Conservation (phyloP, 306 rosid genomes). For the Corylus heterophylla region DNA sequence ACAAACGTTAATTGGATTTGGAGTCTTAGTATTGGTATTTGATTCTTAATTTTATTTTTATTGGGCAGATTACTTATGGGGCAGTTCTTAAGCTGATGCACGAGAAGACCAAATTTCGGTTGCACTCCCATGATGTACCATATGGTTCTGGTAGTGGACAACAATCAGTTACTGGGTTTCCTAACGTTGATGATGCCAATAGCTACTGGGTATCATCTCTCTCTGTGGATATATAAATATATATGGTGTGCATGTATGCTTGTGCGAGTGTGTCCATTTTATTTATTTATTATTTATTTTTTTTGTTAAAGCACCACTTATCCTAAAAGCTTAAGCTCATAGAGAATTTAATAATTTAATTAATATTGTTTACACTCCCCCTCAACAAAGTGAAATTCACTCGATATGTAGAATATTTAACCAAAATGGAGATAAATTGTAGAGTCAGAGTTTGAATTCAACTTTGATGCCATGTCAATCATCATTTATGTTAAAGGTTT, state of each 20-base stretch:
- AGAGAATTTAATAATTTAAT: too few species aligned
- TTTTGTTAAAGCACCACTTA: too few species aligned
- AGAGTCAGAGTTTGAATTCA: too few species aligned
- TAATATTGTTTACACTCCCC: too few species aligned
- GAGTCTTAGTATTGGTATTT: background rate
- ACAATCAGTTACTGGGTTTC: conserved; percentile 94
- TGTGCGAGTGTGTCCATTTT: background rate
- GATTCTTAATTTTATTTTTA: background rate
- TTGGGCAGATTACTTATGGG: conserved; percentile 79
- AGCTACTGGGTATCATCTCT: conserved; percentile 81
- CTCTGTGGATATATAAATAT: too few species aligned
- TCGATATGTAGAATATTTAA: too few species aligned
- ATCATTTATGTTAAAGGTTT: too few species aligned
- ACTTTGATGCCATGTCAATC: too few species aligned
- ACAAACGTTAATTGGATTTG: background rate
- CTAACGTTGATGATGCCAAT: conserved; percentile 79
- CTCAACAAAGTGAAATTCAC: too few species aligned
- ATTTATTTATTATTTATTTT: too few species aligned
- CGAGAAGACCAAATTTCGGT: conserved; percentile 79
- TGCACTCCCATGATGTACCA: conserved; percentile 98
- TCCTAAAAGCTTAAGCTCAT: too few species aligned
- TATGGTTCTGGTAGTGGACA: conserved; percentile 99
- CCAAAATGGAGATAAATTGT: too few species aligned
- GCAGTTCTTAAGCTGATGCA: conserved; percentile 88
- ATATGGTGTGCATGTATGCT: background rate